These are phyloP conservation scores for Onygena corvina DNA, from an alignment of 2,329 filamentous ascomycete species.

Conservation along the genomic window DNA sequence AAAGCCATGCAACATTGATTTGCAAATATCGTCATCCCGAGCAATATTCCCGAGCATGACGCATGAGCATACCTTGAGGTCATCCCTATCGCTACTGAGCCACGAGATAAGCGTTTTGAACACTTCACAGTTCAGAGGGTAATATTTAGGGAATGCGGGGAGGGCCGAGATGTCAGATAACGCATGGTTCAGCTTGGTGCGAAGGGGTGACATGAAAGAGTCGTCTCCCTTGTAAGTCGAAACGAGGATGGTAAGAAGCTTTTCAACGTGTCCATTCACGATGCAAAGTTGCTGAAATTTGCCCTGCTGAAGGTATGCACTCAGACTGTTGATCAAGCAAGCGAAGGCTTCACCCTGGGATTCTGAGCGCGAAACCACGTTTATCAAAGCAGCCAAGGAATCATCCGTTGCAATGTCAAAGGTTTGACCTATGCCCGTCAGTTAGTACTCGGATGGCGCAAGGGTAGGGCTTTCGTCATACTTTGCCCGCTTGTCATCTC, in stretches of 20 bases:
- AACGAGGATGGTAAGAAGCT: constrained; percentile 24
- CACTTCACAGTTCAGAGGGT: constrained; percentile 30
- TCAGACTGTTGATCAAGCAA: constrained; percentile 25
- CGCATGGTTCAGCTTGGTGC: constrained; percentile 30
- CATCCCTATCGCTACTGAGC: constrained; percentile 30
- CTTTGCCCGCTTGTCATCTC: constrained; percentile 31
- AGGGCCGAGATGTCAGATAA: constrained; percentile 33
- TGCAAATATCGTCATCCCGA: constrained; percentile 33
- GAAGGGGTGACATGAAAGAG: constrained; percentile 26
- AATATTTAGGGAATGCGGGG: constrained; percentile 26
- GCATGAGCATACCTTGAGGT: constrained; percentile 37
- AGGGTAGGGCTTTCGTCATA: constrained; percentile 15
- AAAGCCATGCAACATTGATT: constrained; percentile 29
- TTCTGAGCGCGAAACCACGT: constrained; percentile 22
- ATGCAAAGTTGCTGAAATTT: constrained; percentile 31
- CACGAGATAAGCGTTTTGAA: constrained; percentile 29
- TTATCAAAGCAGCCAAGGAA: constrained; percentile 26
- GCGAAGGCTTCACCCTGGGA: constrained; percentile 24
- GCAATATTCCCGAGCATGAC: constrained; percentile 39
- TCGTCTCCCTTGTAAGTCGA: constrained; percentile 26
- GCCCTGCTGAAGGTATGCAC: constrained; percentile 27
- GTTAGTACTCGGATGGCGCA: background rate
- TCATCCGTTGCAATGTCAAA: constrained; percentile 27
- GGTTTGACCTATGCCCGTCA: constrained; percentile 22
- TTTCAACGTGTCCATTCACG: constrained; percentile 23